phyloP scores from a whole-genome alignment of 1,284 basidiomycete species.

The Malassezia brasiliensis region DNA sequence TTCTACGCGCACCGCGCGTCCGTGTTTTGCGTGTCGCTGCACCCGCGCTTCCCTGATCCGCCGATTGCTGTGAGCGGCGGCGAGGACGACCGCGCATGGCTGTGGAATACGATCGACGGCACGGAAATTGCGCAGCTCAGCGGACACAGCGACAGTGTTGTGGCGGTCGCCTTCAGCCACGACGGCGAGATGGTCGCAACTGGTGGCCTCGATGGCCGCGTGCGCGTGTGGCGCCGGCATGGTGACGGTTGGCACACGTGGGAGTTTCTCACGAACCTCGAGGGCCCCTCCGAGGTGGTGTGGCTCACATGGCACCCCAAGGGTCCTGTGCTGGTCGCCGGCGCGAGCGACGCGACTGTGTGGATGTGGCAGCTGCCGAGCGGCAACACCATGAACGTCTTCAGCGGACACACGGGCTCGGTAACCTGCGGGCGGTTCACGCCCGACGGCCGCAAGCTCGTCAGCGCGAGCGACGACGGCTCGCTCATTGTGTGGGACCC shows the following conservation, averaged over 20 bases:
- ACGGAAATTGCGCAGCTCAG: conserved; percentile 70
- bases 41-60: conserved; percentile 63
- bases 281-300: conserved; percentile 91
- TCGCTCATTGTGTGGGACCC: conserved; percentile 87
- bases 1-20: conserved; percentile 50
- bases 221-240: conserved; percentile 69
- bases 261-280: conserved; percentile 83
- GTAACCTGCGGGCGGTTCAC: conserved; percentile 85
- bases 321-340: conserved; percentile 76
- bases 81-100: conserved; percentile 86
- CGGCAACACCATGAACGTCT: conserved; percentile 88
- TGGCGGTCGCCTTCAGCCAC: conserved; percentile 65
- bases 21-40: conserved; percentile 73
- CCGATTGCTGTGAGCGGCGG: conserved; percentile 82
- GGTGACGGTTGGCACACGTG: conserved; percentile 60
- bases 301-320: conserved; percentile 95
- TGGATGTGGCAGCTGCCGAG: conserved; percentile 97
- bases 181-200: conserved; percentile 89
- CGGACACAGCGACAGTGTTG: conserved; percentile 87
- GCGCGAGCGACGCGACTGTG: conserved; percentile 85
- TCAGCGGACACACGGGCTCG: conserved; percentile 75
- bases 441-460: conserved; percentile 61
- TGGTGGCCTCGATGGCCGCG: conserved; percentile 92
- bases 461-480: conserved; percentile 77
- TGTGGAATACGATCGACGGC: conserved; percentile 81